Evolutionary conservation across 2,329 filamentous ascomycete genomes (phyloP), one percentile per base, ranked within the genome.

Genomic region (Anisogramma anomala): DNA sequence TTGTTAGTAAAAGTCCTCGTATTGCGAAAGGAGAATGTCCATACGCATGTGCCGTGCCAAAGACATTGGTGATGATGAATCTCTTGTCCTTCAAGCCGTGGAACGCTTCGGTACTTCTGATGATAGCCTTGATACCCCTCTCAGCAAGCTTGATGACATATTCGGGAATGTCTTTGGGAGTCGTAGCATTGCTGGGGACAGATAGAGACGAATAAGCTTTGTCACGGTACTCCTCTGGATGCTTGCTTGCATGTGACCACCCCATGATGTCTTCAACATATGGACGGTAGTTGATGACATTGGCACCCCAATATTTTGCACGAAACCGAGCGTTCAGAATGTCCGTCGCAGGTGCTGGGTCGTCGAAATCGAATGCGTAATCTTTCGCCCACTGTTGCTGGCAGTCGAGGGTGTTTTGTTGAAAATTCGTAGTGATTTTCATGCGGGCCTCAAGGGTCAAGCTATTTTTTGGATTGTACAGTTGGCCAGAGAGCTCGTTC

Each of bases 21-120:
- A 35, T 15, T 14, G 19, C 3, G 18, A 4, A n/a, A 41, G 34
- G 11, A 23, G 18, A 26, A 10, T 45, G 15, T 38, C 77, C 85
- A 76, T 83, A 94, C 84, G 89, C 88, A 69, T 95, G 89, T 48
- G 87, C 83, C 14, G 89, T 96, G 39, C 89, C 88, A 61, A 94
- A 94, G 18, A 94, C 80, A 53, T 95, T 96, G n/a, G 89, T 96
- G 41, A 96, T 79, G 38, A 95, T 81, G 7, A 84, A 76, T 22
- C 86, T 75, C 47, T 73, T 62, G n/a, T 65, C 61, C 13, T 74
- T 67, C 19, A 84, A 68, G 2, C 69, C 67, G 48, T 82, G 70
- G 56, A 96, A 94, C 1, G 87, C 85, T 41, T 77, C 73, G 0
- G 89, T 96, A 58, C 89, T 95, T 55, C 82, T 71, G 39, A 94